Base-by-base conservation (phyloP, 352 stramenopile species). In the Globisporangium okanoganense region DNA sequence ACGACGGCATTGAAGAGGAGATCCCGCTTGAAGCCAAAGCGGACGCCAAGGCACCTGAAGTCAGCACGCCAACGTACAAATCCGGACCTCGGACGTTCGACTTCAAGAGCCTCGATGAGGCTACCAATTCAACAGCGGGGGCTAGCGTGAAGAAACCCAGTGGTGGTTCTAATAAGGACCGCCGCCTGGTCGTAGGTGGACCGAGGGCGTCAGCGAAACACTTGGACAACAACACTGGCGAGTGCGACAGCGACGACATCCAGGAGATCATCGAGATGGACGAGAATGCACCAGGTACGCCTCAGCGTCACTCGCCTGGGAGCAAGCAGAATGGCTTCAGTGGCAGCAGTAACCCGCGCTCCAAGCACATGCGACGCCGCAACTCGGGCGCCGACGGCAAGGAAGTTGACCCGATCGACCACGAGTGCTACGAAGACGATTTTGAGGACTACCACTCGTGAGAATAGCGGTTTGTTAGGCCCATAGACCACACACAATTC, bases 201-300 rank as follows among this genome's bases (percentile, higher is more conserved):
- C 2, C 25, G 5, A 24, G 33, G 31, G 31, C 56, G 9, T 56
- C 58, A 10, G 24, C 66, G n/a, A 75, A 74, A 13, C 56, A 52
- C 6, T 31, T 48, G 1, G 68, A 66, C 16, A 67, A 78, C 51
- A 82, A 84, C 56, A 83, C 73, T 50, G 72, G 54, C 2, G 76
- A 80, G 18, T 79, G 73, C 41, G 83, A 92, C 52, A 81, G 75
- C 41, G 84, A 90, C 45, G 81, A 90, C 36, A 94, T 90, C 56
- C 82, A 92, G 45, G 84, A 93, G 66, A 86, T 91, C 61, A 90
- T 94, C 49, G 84, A 94, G 77, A 90, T 33, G 79, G 82, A 43
- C 60, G 45, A 45, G 49, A 59, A 25, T 58, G 58, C 18, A 4
- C 24, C 29, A 7, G 48, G 50, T 1, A 58, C 35, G n/a, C 49